These are phyloP conservation scores for Gnomoniopsis smithogilvyi DNA, from an alignment of 2,329 filamentous ascomycete species.

Conservation along the genomic window DNA sequence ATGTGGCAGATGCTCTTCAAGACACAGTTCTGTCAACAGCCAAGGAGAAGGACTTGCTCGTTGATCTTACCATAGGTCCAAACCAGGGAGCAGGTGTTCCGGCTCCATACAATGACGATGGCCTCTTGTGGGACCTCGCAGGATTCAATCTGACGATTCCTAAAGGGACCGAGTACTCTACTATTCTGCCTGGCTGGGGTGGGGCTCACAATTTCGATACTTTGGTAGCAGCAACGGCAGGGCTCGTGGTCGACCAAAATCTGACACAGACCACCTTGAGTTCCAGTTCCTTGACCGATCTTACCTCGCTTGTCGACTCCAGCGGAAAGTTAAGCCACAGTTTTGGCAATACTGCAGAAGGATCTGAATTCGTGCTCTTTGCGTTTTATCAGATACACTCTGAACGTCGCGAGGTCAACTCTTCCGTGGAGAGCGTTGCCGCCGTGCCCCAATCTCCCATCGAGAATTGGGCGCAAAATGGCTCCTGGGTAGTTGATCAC, in stretches of 20 bases:
- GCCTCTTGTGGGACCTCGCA: conserved; percentile 31
- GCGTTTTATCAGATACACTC: conserved; percentile 10
- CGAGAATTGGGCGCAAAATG: conserved; percentile 17
- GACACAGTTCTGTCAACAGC: conserved; percentile 27
- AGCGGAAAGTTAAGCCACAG: conserved; percentile 1
- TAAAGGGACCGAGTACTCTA: conserved; percentile 26
- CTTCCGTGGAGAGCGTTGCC: neutral
- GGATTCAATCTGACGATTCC: conserved; percentile 28
- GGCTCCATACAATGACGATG: conserved; percentile 28
- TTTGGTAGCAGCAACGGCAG: conserved; percentile 16
- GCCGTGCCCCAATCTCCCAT: conserved; percentile 4
- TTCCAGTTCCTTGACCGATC: conserved; percentile 9
- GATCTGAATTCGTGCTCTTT: conserved; percentile 8
- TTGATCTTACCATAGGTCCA: conserved; percentile 45
- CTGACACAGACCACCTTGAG: conserved; percentile 11
- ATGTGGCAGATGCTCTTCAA: conserved; percentile 27
- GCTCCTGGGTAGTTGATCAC: conserved; percentile 28
- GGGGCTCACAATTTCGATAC: conserved; percentile 26
- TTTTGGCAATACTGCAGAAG: neutral
- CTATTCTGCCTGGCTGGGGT: conserved; percentile 36
- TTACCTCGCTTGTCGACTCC: conserved; percentile 5
- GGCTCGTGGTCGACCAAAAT: conserved; percentile 9
- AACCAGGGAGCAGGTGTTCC: conserved; percentile 47
- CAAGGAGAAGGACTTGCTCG: conserved; percentile 32
- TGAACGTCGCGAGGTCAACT: conserved; percentile 4